Evolutionary conservation across 352 stramenopile species (phyloP).

Genomic region (Globisporangium yorkense): DNA sequence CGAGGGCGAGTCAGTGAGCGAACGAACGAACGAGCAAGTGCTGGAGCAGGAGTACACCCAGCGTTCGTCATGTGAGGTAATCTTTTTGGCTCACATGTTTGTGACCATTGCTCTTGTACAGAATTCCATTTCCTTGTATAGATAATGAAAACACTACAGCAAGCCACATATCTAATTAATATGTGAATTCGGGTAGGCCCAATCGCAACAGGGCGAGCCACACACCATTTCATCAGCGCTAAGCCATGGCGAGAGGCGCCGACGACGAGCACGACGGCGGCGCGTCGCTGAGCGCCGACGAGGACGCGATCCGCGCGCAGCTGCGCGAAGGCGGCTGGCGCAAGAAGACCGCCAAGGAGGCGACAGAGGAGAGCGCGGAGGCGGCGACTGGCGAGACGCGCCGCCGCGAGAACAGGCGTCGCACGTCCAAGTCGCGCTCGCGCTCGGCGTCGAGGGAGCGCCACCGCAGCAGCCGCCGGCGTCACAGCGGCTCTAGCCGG

Average conservation of each 20-base stretch:
- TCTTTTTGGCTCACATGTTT: slow-evolving; percentile 7
- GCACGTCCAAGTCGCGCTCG: slow-evolving; percentile 19
- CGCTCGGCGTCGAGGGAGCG: slow-evolving; percentile 11
- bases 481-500: slow-evolving; percentile 1
- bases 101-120: too few species aligned
- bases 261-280: slow-evolving; percentile 9
- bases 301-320: slow-evolving; percentile 69
- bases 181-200: not conserved
- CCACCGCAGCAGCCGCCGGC: slow-evolving; percentile 1
- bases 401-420: slow-evolving; percentile 6
- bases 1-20: too few species aligned
- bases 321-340: slow-evolving; percentile 53
- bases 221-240: not conserved
- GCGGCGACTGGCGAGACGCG: slow-evolving; percentile 24
- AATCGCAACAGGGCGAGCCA: not conserved
- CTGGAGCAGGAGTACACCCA: too few species aligned
- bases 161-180: not conserved
- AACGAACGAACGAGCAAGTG: too few species aligned
- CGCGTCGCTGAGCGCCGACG: slow-evolving; percentile 22
- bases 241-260: slow-evolving; percentile 8
- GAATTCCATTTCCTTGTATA: too few species aligned
- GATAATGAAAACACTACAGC: not conserved
- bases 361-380: slow-evolving; percentile 16
- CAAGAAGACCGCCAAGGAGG: slow-evolving; percentile 42
- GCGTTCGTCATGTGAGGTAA: slow-evolving; percentile 25